These are phyloP conservation scores for Tetrahymena elliotti DNA, from an alignment of 73 alveolate genomes.

Conservation along the genomic window DNA sequence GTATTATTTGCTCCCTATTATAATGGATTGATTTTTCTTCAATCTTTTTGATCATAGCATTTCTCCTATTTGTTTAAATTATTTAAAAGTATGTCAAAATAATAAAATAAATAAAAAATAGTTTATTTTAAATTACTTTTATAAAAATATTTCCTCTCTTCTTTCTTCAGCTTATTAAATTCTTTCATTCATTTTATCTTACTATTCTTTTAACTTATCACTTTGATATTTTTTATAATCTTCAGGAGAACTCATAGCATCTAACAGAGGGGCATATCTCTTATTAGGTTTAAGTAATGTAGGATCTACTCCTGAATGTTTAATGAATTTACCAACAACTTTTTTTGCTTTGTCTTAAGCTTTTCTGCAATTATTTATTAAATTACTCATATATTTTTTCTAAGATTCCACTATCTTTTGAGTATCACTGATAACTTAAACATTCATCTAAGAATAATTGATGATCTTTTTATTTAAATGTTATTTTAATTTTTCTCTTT, in stretches of 20 bases:
- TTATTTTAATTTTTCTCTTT: background rate
- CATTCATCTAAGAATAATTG: background rate
- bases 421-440: background rate
- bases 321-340: background rate
- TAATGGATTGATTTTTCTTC: background rate
- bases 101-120: too few relatives aligned
- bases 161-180: background rate
- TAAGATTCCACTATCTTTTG: background rate
- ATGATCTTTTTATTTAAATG: background rate
- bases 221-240: background rate
- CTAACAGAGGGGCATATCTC: background rate
- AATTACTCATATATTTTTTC: background rate
- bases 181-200: background rate
- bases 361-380: background rate
- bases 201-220: background rate
- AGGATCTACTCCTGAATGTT: background rate
- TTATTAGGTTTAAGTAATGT: background rate
- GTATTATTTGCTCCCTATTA: background rate
- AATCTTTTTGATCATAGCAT: background rate
- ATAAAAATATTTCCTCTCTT: background rate
- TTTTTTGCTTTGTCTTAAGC: background rate
- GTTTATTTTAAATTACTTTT: background rate
- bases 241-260: background rate
- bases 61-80: background rate
- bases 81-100: background rate